phyloP scores from a whole-genome alignment of 129 eudicot genomes.

The Glebionis coronaria region DNA sequence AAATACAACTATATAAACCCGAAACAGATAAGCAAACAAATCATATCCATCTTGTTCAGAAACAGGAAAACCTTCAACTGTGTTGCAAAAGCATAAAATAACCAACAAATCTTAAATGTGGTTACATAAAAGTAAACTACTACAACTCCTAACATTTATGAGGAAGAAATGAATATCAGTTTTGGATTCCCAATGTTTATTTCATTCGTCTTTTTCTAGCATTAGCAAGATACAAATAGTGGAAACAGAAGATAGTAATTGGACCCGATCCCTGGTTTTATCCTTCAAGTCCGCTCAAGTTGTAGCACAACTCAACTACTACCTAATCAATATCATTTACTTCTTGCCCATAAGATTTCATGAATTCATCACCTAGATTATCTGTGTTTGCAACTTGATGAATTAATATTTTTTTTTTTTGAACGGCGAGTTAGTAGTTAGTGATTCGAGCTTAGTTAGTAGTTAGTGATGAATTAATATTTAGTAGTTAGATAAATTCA shows the following conservation, averaged over 20 bases:
- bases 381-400: no score
- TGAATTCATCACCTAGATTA: not conserved
- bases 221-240: not conserved
- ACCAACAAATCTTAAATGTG: not conserved
- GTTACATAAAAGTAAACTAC: not conserved
- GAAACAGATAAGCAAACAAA: no score
- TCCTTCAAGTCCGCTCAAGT: not conserved
- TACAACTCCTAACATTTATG: not conserved
- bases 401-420: no score
- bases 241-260: not conserved
- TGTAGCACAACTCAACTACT: not conserved
- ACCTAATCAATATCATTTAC: not conserved
- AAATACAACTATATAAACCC: no score
- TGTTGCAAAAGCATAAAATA: not conserved
- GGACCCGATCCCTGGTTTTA: no score
- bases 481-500: no score
- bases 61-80: not conserved
- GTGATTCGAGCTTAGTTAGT: no score
- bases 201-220: not conserved
- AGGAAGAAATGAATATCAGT: not conserved
- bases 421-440: no score
- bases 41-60: not conserved
- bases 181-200: constrained; percentile 10
- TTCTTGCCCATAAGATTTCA: not conserved
- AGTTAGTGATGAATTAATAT: no score